phyloP scores from a whole-genome alignment of 306 rosid genomes.

The Cucumis hystrix region DNA sequence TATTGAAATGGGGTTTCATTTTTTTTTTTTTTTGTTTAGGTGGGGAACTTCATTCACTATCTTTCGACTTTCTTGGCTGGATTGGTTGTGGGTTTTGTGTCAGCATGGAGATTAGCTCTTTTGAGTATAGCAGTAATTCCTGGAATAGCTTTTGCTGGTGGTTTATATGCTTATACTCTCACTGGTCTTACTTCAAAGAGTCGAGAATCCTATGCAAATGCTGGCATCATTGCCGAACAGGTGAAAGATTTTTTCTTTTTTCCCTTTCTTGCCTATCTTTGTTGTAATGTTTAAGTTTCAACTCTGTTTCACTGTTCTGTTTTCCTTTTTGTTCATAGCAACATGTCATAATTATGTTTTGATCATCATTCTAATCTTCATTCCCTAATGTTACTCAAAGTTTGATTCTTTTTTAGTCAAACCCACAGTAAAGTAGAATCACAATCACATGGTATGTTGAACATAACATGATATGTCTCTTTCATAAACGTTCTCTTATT shows the following conservation, averaged over 20 bases:
- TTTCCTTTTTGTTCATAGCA: background rate
- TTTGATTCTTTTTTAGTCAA: background rate
- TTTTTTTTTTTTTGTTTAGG: conserved; percentile 21
- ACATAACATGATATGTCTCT: background rate
- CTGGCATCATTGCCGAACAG: conserved; percentile 93
- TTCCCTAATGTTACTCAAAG: background rate
- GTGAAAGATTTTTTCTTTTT: conserved; percentile 20
- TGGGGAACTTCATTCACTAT: conserved; percentile 96
- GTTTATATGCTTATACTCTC: conserved; percentile 92
- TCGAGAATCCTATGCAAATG: conserved; percentile 90
- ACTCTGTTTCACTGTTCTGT: background rate
- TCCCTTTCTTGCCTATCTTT: background rate
- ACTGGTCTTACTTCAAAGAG: conserved; percentile 96
- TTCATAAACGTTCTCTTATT: background rate
- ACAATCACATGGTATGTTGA: background rate
- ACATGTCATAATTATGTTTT: conserved; percentile 21
- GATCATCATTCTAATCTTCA: conserved; percentile 6
- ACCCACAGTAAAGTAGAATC: background rate
- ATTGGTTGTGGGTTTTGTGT: conserved; percentile 91
- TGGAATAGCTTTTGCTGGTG: conserved; percentile 96
- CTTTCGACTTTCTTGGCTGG: conserved; percentile 96
- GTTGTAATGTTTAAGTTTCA: background rate
- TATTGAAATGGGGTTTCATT: background rate
- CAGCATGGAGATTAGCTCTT: conserved; percentile 95
- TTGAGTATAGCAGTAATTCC: conserved; percentile 96